These are phyloP conservation scores for Suhomyces atakaporum DNA, from an alignment of 1,139 yeast species.

Conservation along the genomic window DNA sequence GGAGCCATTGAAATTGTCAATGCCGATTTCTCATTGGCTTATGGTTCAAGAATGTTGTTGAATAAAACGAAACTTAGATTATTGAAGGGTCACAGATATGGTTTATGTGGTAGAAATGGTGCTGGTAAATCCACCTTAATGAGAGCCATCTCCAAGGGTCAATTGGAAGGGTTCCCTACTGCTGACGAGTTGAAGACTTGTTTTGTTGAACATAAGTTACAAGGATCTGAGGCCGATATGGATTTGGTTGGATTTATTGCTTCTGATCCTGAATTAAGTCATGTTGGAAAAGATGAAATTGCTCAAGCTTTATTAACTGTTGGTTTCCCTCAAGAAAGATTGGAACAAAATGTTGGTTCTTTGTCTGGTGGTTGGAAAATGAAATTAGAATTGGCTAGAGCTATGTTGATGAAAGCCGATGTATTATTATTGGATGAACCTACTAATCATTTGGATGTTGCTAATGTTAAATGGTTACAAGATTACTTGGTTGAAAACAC, in stretches of 20 bases:
- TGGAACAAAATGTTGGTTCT: conserved; percentile 88
- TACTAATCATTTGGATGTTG: conserved; percentile 95
- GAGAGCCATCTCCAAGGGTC: conserved; percentile 97
- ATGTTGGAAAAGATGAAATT: conserved; percentile 68
- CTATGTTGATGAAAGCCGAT: conserved; percentile 97
- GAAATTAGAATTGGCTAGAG: conserved; percentile 97
- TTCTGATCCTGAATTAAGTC: conserved; percentile 77
- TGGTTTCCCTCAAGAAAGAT: conserved; percentile 89
- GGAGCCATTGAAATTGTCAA: conserved; percentile 79
- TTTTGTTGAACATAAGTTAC: conserved; percentile 95
- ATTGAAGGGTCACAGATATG: conserved; percentile 94
- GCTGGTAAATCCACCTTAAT: conserved; percentile 97
- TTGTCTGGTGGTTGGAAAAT: conserved; percentile 99
- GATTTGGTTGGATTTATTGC: conserved; percentile 87
- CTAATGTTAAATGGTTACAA: conserved; percentile 91
- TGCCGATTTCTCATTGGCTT: conserved; percentile 92
- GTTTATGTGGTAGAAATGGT: conserved; percentile 98
- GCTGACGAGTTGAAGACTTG: conserved; percentile 86
- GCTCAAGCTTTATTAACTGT: conserved; percentile 75
- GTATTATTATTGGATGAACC: conserved; percentile 95
- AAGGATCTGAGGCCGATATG: conserved; percentile 92
- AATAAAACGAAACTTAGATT: conserved; percentile 88
- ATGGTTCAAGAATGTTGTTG: conserved; percentile 95
- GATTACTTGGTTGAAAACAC: conserved; percentile 80
- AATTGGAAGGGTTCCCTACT: conserved; percentile 96